Evolutionary conservation across 768 basidiomycete genomes (phyloP).

Genomic region (Kwoniella europaea): DNA sequence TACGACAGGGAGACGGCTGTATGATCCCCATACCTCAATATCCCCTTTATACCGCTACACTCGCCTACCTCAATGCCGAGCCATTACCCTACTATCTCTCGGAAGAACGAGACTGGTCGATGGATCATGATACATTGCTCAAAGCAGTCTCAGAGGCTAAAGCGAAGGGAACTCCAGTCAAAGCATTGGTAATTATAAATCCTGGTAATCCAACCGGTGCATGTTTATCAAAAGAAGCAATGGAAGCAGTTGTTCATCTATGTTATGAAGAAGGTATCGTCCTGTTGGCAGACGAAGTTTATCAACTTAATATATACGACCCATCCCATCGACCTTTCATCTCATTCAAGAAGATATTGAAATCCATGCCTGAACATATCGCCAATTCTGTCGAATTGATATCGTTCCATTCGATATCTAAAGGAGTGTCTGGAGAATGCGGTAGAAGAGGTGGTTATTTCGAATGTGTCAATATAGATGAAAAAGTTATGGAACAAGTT

Average conservation of each 20-base stretch:
- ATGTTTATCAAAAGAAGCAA: slow-evolving; percentile 72
- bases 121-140: slow-evolving; percentile 71
- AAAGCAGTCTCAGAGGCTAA: slow-evolving; percentile 70
- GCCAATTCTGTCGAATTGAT: slow-evolving; percentile 70
- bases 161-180: slow-evolving; percentile 68
- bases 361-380: slow-evolving; percentile 66
- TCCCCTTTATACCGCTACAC: slow-evolving; percentile 92
- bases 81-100: slow-evolving; percentile 87
- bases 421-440: slow-evolving; percentile 95
- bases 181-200: slow-evolving; percentile 95
- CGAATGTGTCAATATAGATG: slow-evolving; percentile 80
- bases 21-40: slow-evolving; percentile 96
- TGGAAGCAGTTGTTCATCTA: slow-evolving; percentile 75
- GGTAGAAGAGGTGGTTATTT: slow-evolving; percentile 97
- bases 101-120: slow-evolving; percentile 80
- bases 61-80: slow-evolving; percentile 80
- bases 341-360: slow-evolving; percentile 89
- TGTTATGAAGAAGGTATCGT: slow-evolving; percentile 85
- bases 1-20: slow-evolving; percentile 55
- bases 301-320: slow-evolving; percentile 88
- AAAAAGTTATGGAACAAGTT: slow-evolving; percentile 78
- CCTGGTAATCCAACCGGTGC: slow-evolving; percentile 97
- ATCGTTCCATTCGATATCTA: slow-evolving; percentile 97
- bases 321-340: slow-evolving; percentile 72
- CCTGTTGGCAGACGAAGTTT: slow-evolving; percentile 97